Evolutionary conservation across 768 basidiomycete genomes (phyloP).

Genomic region (Albatrellus ellisii): DNA sequence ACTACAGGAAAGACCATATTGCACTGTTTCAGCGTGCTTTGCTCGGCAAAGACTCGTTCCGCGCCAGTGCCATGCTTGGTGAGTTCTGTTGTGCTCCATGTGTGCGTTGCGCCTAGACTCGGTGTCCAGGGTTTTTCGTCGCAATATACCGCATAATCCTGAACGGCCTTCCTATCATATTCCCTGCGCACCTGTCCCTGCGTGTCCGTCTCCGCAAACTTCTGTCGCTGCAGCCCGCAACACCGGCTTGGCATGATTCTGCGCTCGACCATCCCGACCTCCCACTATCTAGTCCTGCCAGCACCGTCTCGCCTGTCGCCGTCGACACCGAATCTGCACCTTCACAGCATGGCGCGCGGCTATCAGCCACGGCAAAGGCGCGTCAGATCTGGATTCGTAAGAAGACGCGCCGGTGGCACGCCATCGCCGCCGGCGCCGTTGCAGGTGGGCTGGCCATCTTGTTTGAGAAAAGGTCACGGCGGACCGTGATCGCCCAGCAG

Average conservation of each 20-base stretch:
- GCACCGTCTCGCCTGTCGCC: slow-evolving; percentile 15
- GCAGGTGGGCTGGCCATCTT: slow-evolving; percentile 63
- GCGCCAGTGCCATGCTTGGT: slow-evolving; percentile 88
- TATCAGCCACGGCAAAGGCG: slow-evolving; percentile 50
- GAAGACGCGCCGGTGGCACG: slow-evolving; percentile 64
- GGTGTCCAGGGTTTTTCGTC: slow-evolving; percentile 52
- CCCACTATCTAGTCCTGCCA: slow-evolving; percentile 8
- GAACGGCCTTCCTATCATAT: slow-evolving; percentile 62
- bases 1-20: slow-evolving; percentile 44
- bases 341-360: slow-evolving; percentile 29
- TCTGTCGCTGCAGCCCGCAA: slow-evolving; percentile 2
- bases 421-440: slow-evolving; percentile 63
- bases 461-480: slow-evolving; percentile 58
- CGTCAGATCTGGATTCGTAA: slow-evolving; percentile 53
- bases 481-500: slow-evolving; percentile 70
- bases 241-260: slow-evolving; percentile 15
- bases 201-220: slow-evolving; percentile 10
- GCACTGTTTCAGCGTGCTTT: slow-evolving; percentile 67
- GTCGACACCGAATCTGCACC: slow-evolving; percentile 8
- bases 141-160: slow-evolving; percentile 68
- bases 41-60: slow-evolving; percentile 69
- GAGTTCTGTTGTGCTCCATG: slow-evolving; percentile 10
- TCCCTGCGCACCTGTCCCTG: slow-evolving; percentile 25
- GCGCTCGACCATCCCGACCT: slow-evolving; percentile 14
- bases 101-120: neutral